Conservation (phyloP, 495 filamentous ascomycete genomes). For the Penicillium paxilli region DNA sequence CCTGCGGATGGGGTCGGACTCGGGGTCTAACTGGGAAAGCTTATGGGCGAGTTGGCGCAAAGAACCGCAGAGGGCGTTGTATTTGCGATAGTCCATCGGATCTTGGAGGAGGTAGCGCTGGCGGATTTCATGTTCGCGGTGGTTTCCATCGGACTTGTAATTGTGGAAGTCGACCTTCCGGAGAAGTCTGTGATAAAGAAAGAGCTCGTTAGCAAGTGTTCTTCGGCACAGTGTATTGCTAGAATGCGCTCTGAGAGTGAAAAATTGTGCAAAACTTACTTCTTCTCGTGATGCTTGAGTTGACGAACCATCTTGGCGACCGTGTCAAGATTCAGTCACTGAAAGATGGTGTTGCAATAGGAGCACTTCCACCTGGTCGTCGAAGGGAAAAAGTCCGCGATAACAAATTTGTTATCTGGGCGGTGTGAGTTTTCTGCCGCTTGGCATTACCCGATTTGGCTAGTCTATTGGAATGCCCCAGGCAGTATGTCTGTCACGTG, state of each 20-base stretch:
- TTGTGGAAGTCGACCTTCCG: conserved; percentile 94
- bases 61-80: conserved; percentile 83
- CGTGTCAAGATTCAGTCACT: not conserved
- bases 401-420: conserved; percentile 32
- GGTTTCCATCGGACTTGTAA: conserved; percentile 83
- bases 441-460: not conserved
- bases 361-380: not conserved
- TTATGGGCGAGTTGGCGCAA: conserved; percentile 86
- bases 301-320: conserved; percentile 74
- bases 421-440: conserved; percentile 26
- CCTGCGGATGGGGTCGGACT: conserved; percentile 70
- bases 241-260: not conserved
- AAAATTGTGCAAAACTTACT: conserved; percentile 41
- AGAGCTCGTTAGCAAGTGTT: conserved; percentile 8
- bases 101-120: conserved; percentile 88
- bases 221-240: not conserved
- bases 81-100: conserved; percentile 81
- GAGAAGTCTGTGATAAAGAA: conserved; percentile 57
- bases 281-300: conserved; percentile 89
- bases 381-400: conserved; percentile 15
- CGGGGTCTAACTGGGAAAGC: conserved; percentile 72
- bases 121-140: conserved; percentile 76
- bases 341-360: not conserved
- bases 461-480: no score
- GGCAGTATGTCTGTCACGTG: no score